phyloP scores from a whole-genome alignment of 2,329 filamentous ascomycete genomes.

The Arthrobotrys conoides region DNA sequence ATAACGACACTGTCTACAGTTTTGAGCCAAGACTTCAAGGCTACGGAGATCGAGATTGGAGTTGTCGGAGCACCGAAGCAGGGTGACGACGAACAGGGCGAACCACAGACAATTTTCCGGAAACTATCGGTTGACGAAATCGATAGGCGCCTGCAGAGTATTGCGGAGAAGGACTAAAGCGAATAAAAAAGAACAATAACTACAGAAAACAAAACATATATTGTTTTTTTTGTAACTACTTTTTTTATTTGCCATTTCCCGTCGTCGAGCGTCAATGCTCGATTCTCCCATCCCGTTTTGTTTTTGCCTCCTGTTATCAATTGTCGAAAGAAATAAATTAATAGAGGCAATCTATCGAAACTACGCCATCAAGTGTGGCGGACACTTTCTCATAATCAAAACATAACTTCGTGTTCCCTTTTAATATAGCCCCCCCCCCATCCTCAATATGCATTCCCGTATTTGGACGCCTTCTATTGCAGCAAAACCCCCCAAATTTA shows the following conservation, averaged over 20 bases:
- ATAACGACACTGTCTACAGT: conserved; percentile 96
- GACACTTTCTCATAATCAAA: conserved; percentile 6
- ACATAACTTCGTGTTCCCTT: conserved; percentile 22
- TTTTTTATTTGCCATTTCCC: conserved; percentile 17
- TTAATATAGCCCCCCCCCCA: conserved; percentile 19
- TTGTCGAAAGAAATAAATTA: conserved; percentile 35
- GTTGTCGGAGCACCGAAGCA: conserved; percentile 84
- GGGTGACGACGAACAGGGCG: conserved; percentile 78
- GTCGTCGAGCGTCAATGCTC: conserved; percentile 12
- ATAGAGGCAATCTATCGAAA: conserved; percentile 31
- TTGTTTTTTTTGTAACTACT: conserved; percentile 26
- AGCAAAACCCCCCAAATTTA: conserved; percentile 9
- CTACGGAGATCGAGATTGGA: conserved; percentile 97
- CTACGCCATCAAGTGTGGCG: conserved; percentile 32
- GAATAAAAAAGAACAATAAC: not conserved
- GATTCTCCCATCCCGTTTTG: not conserved
- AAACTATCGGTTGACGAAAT: conserved; percentile 97
- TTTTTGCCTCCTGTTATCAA: conserved; percentile 25
- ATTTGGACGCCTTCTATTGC: conserved; percentile 24
- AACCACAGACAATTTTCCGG: conserved; percentile 84
- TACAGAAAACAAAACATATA: not conserved
- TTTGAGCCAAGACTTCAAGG: conserved; percentile 99
- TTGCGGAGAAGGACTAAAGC: conserved; percentile 95
- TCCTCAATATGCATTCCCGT: conserved; percentile 29
- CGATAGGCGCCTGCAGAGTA: conserved; percentile 96